Conservation (phyloP, 306 rosid species). For the Dryas octopetala region DNA sequence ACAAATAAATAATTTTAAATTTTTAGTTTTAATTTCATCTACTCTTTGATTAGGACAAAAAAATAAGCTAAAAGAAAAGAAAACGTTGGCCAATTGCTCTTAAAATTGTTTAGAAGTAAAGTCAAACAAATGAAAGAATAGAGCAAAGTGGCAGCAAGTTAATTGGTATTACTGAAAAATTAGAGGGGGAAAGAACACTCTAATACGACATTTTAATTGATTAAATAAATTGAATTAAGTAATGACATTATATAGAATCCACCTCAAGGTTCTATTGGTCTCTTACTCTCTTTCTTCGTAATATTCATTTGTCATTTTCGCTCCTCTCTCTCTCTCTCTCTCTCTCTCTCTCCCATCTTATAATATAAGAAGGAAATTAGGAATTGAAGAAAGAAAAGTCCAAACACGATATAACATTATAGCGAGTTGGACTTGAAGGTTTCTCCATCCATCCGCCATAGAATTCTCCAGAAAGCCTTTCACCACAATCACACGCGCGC, state of each 20-base stretch:
- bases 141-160: neutral
- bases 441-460: constrained; percentile 3
- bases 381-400: neutral
- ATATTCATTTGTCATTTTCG: constrained; percentile 24
- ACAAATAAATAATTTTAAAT: too few relatives aligned
- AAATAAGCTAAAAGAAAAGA: too few relatives aligned
- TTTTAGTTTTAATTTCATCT: too few relatives aligned
- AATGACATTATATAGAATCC: neutral
- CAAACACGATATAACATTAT: constrained; percentile 18
- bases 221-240: too few relatives aligned
- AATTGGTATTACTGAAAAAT: neutral
- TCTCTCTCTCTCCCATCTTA: neutral
- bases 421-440: constrained; percentile 4
- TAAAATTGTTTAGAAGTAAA: neutral
- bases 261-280: neutral
- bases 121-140: neutral
- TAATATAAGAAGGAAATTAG: neutral
- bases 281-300: neutral
- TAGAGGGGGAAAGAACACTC: neutral
- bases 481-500: neutral
- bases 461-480: constrained; percentile 1
- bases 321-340: neutral
- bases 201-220: neutral
- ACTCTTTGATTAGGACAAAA: too few relatives aligned
- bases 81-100: too few relatives aligned